phyloP scores from a whole-genome alignment of 805 yeast species.

The Myxozyma neotropica region DNA sequence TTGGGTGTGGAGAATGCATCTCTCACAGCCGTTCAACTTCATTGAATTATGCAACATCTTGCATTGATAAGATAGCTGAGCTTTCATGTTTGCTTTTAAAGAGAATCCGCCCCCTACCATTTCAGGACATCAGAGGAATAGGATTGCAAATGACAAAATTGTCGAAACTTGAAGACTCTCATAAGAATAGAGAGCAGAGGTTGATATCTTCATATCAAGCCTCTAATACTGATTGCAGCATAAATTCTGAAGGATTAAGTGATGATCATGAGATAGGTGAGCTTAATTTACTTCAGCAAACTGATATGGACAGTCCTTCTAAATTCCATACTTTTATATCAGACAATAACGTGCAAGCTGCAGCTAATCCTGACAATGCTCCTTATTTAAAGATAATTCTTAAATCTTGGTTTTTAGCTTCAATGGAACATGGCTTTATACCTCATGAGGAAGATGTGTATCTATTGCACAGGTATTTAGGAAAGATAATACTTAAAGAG shows the following conservation, averaged over 20 bases:
- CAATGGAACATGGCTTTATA: slow-evolving; percentile 42
- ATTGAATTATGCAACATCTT: slow-evolving; percentile 64
- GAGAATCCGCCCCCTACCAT: slow-evolving; percentile 56
- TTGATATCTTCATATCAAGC: neutral
- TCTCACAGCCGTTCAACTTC: slow-evolving; percentile 58
- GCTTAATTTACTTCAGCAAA: no score
- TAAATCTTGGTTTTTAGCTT: slow-evolving; percentile 45
- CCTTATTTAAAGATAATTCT: slow-evolving; percentile 44
- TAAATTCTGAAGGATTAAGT: neutral
- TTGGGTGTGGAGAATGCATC: slow-evolving; percentile 86
- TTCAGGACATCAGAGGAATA: slow-evolving; percentile 74
- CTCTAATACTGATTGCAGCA: neutral
- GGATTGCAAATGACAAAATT: slow-evolving; percentile 70
- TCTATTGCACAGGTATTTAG: slow-evolving; percentile 45
- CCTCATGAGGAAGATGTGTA: slow-evolving; percentile 49
- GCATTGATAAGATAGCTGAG: slow-evolving; percentile 60
- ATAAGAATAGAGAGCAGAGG: neutral
- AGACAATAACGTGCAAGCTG: neutral
- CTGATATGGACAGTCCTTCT: no score
- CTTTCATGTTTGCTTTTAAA: slow-evolving; percentile 62
- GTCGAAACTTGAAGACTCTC: neutral
- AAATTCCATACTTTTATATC: no score
- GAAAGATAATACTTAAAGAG: slow-evolving; percentile 39
- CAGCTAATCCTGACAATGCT: slow-evolving; percentile 33
- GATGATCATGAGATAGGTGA: slow-evolving; percentile 1